Base-by-base conservation (phyloP, 2,329 filamentous ascomycete species). In the Phyllosticta capitalensis region DNA sequence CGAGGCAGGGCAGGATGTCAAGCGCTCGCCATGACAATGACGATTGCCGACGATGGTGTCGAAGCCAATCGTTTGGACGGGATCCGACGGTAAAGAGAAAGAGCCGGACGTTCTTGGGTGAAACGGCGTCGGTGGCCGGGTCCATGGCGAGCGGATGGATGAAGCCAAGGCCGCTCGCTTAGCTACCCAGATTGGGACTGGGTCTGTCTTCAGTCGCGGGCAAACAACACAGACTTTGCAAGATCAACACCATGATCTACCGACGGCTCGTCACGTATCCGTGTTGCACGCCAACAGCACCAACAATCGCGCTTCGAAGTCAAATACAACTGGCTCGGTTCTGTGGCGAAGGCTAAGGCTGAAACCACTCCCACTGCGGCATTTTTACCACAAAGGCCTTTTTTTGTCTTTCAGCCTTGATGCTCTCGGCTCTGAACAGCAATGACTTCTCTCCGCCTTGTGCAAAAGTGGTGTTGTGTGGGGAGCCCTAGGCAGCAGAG, bases 231-330 rank as follows among this genome's bases (percentile, higher is more conserved):
- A 38, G 5, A 6, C 17, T n/a, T n/a, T n/a, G n/a, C 38, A 14
- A n/a, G 38, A n/a, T 1, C 38, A n/a, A 45, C 38, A n/a, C 38
- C 38, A 45, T n/a, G 17, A 19, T 45, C 38, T 17, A 5, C 38
- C 2, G n/a, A 45, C 17, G 38, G 38, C 38, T 6, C 38, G n/a
- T 45, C 38, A n/a, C 38, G 2, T 6, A n/a, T n/a, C 38, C 14
- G 6, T 5, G 14, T n/a, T 19, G 17, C n/a, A n/a, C 17, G 38
- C 14, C 1, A 45, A 38, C 33, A 12, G 12, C 5, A 10, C 33
- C 12, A 38, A 14, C 48, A 38, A 21, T 30, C 56, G 56, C 56
- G 56, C 56, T 54, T 59, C 56, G 21, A 54, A 38, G 52, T 3
- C 33, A 20, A 9, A 33, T 26, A 21, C 52, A 28, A 54, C 56